Base-by-base conservation (phyloP, 225 moss, liverwort and hornwort species). In the Polytrichum commune region DNA sequence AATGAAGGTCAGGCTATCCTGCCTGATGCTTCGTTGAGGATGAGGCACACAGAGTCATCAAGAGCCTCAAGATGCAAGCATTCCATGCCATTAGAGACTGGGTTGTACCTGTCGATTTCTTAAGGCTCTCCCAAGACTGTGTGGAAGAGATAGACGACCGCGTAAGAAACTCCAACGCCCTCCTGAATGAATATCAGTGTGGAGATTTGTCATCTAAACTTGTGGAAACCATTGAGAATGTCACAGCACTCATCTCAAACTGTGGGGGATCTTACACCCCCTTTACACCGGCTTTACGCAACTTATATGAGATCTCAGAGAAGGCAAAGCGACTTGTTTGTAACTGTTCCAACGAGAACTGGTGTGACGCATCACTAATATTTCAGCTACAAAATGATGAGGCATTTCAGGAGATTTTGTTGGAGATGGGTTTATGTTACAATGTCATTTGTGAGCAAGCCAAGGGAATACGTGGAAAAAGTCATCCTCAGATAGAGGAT, bases 341-440 rank as follows among this genome's bases (percentile, higher is more conserved):
- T 67, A 32, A 67, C 18, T 72, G 62, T 27, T 66, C 66, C 67
- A 10, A 62, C 5, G 66, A 60, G 27, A 62, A 77, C 7, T 72
- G 61, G 67, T 62, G 62, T 54, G 25, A 58, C 27, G 70, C 72
- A 61, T 61, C 66, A 10, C 5, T 29, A 29, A 60, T 32, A 2
- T 72, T 72, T 54, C 77, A 77, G 62, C 54, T 67, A 25, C 66
- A 67, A 53, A 67, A 77, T 25, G 58, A 67, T 26, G 66, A 74
- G 27, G 74, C 67, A 3, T 74, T 74, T 38, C 67, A 46, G 16
- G 67, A 66, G 38, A 66, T 74, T 6, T 20, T 74, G 10, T 67
- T 60, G 2, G 74, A 74, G 53, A 9, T 74, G 1, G 67, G 74
- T 0, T 28, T 74, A 19, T 74, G 74, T 27, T 74, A 74, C 74